Evolutionary conservation across 139 green algal genomes (phyloP).

Genomic region (Chlamydomonas applanata): DNA sequence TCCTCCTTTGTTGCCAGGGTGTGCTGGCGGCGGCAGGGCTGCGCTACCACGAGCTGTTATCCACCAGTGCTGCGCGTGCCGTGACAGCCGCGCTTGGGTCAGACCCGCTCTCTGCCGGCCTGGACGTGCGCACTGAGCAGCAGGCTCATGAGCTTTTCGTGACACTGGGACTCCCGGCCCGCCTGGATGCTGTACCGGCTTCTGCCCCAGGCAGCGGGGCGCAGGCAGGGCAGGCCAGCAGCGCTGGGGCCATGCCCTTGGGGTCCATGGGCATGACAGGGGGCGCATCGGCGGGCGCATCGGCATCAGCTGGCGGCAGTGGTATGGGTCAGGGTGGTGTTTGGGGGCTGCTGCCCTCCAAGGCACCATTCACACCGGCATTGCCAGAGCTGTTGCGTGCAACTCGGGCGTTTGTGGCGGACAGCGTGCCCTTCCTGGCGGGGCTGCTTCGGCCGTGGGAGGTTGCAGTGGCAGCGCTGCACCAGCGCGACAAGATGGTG

Average conservation of each 20-base stretch:
- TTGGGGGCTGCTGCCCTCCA: conserved; percentile 25
- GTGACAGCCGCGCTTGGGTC: neutral
- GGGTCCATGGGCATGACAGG: no score
- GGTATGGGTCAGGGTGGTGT: neutral
- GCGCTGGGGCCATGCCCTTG: no score
- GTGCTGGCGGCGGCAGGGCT: conserved; percentile 11
- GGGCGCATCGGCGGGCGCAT: neutral
- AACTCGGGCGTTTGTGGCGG: conserved; percentile 34
- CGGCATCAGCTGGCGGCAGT: neutral
- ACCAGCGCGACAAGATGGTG: conserved; percentile 56
- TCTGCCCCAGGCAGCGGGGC: no score
- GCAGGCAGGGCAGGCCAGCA: neutral
- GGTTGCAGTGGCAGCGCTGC: conserved; percentile 47
- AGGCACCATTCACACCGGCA: conserved; percentile 45
- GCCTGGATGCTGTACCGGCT: no score
- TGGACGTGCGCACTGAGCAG: conserved; percentile 3
- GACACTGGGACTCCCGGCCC: neutral
- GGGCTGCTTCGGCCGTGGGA: conserved; percentile 61
- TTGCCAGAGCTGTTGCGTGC: conserved; percentile 41
- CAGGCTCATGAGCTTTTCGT: neutral
- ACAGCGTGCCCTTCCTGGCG: conserved; percentile 30
- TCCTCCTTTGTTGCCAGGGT: neutral
- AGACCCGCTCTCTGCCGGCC: conserved; percentile 13
- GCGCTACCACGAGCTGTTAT: conserved; percentile 20
- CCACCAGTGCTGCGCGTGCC: neutral